A percentile compares a stretch with the other conserved stretches of the same genome.
These are phyloP conservation scores for Trypanosoma scelopori DNA, from an alignment of 208 protist genomes.

Conservation along the genomic window DNA sequence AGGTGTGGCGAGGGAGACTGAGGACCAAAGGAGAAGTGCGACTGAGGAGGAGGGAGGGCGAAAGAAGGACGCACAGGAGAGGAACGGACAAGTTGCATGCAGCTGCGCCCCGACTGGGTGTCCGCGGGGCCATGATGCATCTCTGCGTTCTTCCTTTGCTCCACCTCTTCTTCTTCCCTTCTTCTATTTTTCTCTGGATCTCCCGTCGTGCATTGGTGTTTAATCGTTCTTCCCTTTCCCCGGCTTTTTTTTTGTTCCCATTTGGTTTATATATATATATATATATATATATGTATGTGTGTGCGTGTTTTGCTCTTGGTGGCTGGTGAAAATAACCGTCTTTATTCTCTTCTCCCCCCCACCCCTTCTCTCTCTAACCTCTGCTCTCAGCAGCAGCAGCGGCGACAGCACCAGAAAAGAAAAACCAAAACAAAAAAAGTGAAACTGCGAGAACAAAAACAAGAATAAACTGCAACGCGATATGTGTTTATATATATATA, in stretches of 20 bases:
- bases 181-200: neutral
- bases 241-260: constrained; percentile 1
- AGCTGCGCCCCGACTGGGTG: constrained; percentile 1
- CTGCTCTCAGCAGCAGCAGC: too few relatives aligned
- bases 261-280: too few relatives aligned
- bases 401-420: too few relatives aligned
- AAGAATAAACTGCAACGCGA: too few relatives aligned
- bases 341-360: too few relatives aligned
- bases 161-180: constrained; percentile 10
- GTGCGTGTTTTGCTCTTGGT: too few relatives aligned
- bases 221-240: neutral
- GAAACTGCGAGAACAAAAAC: too few relatives aligned
- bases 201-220: neutral
- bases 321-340: too few relatives aligned
- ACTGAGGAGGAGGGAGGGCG: neutral
- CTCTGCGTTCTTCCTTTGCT: neutral
- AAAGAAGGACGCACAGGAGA: neutral
- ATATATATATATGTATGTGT: too few relatives aligned
- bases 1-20: neutral
- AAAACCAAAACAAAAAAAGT: too few relatives aligned
- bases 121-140: neutral
- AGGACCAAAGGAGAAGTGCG: neutral
- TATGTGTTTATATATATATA: too few relatives aligned
- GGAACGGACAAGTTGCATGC: neutral
- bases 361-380: too few relatives aligned